Conservation (phyloP, 176 grass and related monocot genomes). For the Lolium rigidum region DNA sequence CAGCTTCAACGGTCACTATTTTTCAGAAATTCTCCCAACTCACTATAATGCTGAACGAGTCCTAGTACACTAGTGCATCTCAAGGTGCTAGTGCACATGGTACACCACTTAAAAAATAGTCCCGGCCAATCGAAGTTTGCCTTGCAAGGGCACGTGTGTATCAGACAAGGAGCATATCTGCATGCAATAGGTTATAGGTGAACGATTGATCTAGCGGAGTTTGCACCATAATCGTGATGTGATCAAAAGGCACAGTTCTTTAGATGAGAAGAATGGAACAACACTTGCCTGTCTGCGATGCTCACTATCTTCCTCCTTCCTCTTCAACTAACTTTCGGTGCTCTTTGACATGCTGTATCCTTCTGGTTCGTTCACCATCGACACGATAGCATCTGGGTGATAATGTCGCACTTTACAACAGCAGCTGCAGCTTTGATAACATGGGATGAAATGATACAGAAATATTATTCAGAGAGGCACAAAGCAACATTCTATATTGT, state of each 20-base stretch:
- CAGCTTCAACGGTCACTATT: too few species aligned
- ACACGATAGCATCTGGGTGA: background rate
- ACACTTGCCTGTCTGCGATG: background rate
- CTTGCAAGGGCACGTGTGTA: background rate
- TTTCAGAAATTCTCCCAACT: background rate
- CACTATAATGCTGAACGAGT: background rate
- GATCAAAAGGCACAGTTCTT: background rate
- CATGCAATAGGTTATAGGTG: background rate
- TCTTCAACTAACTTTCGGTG: background rate
- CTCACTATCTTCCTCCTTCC: conserved; percentile 4
- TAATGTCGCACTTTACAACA: background rate
- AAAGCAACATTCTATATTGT: too few species aligned
- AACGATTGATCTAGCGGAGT: background rate
- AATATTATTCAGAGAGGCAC: too few species aligned
- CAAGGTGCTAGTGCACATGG: background rate
- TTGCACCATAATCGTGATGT: conserved; percentile 3
- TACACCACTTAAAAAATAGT: background rate
- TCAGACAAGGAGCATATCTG: background rate
- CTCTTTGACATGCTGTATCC: background rate
- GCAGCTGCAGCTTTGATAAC: background rate
- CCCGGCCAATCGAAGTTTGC: background rate
- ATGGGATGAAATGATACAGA: background rate
- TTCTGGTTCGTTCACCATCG: background rate
- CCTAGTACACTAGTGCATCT: background rate
- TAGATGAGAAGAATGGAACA: background rate